These are phyloP conservation scores for Sclerotinia nivalis DNA, from an alignment of 2,329 filamentous ascomycete genomes.

Conservation along the genomic window DNA sequence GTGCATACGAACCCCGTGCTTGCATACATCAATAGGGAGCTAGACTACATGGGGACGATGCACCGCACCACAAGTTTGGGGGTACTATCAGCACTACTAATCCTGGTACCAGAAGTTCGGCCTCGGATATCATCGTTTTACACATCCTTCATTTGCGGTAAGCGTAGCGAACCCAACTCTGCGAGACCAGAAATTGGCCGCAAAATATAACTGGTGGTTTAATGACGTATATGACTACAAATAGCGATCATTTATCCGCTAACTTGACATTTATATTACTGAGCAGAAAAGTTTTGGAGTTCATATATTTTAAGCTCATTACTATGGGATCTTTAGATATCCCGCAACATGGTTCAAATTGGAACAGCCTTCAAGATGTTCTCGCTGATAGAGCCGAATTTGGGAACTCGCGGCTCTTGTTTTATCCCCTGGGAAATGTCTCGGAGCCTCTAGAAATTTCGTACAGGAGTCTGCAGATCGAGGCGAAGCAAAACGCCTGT, in stretches of 20 bases:
- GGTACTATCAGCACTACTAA: conserved; percentile 25
- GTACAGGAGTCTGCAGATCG: not conserved
- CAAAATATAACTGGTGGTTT: not conserved
- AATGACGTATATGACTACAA: not conserved
- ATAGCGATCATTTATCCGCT: not conserved
- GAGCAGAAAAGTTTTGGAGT: not conserved
- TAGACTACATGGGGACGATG: not conserved
- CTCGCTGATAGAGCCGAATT: not conserved
- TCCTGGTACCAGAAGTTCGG: not conserved
- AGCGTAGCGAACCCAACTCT: not conserved
- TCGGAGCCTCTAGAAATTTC: not conserved
- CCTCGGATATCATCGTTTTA: not conserved
- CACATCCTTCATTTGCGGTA: not conserved
- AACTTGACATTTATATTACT: not conserved
- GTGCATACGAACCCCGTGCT: not conserved
- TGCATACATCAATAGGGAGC: not conserved
- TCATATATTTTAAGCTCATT: not conserved
- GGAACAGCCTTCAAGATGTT: not conserved
- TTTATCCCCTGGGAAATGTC: not conserved
- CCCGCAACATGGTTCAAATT: not conserved
- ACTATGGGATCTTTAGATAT: not conserved
- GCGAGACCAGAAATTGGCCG: not conserved
- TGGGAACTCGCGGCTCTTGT: not conserved
- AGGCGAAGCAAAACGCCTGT: not conserved
- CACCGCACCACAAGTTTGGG: not conserved